These are phyloP conservation scores for Ophiocordyceps sinensis DNA, from an alignment of 2,329 filamentous ascomycete species.

Conservation along the genomic window DNA sequence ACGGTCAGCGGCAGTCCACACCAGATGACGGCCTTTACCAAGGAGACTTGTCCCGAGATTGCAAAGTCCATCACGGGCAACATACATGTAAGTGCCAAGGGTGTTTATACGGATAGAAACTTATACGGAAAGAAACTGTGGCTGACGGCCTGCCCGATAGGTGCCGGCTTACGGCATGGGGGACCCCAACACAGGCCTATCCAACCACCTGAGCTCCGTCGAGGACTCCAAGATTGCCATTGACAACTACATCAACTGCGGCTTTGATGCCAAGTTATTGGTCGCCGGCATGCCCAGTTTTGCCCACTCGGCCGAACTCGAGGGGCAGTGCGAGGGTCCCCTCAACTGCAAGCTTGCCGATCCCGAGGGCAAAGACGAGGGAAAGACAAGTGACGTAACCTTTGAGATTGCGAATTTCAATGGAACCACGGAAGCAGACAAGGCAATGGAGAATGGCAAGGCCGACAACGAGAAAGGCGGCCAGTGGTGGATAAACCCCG, in stretches of 20 bases:
- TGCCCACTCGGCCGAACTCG: constrained; percentile 55
- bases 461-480: constrained; percentile 33
- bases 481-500: constrained; percentile 38
- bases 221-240: constrained; percentile 37
- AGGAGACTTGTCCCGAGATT: constrained; percentile 40
- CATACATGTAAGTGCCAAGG: constrained; percentile 7
- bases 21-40: constrained; percentile 56
- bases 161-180: constrained; percentile 62
- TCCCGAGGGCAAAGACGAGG: constrained; percentile 42
- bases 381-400: constrained; percentile 27
- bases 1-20: constrained; percentile 46
- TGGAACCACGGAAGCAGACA: constrained; percentile 18
- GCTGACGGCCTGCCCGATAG: constrained; percentile 5
- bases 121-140: too few species aligned
- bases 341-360: constrained; percentile 50
- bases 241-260: constrained; percentile 44
- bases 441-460: constrained; percentile 24
- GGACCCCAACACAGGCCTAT: constrained; percentile 53
- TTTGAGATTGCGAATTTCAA: constrained; percentile 21
- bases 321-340: constrained; percentile 31
- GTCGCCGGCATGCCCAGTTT: constrained; percentile 58
- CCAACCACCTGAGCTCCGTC: constrained; percentile 49
- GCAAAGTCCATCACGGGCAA: constrained; percentile 48
- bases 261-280: constrained; percentile 38
- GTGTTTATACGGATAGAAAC: too few species aligned